Conservation (phyloP, 345 rosid genomes). For the Linum trigynum region DNA sequence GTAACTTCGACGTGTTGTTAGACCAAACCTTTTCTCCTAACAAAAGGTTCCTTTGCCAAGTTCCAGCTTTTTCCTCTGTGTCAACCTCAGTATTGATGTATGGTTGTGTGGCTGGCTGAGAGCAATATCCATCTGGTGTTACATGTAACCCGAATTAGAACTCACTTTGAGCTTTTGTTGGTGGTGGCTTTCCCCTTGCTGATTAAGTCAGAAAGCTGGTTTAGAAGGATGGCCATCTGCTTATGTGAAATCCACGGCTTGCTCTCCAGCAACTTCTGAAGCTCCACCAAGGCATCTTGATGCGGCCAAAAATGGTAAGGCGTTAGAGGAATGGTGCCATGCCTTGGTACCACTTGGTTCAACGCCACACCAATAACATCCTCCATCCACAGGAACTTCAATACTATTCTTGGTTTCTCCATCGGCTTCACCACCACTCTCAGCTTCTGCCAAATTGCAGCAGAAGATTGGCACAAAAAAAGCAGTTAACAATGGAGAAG, state of each 20-base stretch:
- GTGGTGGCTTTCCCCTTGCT: conserved; percentile 55
- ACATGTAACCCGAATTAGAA: too few relatives aligned
- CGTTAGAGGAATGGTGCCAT: conserved; percentile 69
- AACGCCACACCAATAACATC: conserved; percentile 70
- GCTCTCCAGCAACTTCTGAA: conserved; percentile 59
- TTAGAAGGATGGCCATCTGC: conserved; percentile 64
- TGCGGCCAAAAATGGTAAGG: conserved; percentile 88
- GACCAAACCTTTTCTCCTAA: neutral
- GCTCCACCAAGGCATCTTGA: conserved; percentile 86
- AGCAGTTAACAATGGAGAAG: neutral
- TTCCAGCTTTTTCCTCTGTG: too few relatives aligned
- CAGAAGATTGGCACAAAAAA: neutral
- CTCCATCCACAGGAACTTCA: conserved; percentile 89
- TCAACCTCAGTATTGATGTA: too few relatives aligned
- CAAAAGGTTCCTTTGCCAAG: neutral
- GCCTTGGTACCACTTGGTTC: conserved; percentile 61
- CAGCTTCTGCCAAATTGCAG: conserved; percentile 36
- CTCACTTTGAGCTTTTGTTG: neutral
- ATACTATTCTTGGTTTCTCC: conserved; percentile 62
- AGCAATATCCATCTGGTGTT: too few relatives aligned
- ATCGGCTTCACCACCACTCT: conserved; percentile 66
- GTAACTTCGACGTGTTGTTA: neutral
- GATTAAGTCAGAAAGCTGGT: conserved; percentile 81
- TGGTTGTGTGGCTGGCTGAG: too few relatives aligned
- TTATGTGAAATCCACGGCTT: conserved; percentile 76